These are phyloP conservation scores for Rhynchospora tenuis DNA, from an alignment of 176 grass and related monocot species.

Conservation along the genomic window DNA sequence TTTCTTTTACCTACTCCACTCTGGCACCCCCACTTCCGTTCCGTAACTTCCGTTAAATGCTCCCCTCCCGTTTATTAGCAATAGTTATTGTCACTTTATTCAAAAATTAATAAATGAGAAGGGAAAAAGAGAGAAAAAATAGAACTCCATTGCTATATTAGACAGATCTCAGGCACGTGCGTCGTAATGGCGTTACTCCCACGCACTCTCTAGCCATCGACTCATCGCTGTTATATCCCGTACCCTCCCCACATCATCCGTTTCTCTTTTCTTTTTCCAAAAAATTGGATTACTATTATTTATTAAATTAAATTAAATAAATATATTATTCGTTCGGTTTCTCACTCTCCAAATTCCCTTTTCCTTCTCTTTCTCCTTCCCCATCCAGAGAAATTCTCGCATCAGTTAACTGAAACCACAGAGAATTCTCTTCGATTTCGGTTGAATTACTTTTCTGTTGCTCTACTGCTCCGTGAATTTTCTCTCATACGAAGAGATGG, in stretches of 20 bases:
- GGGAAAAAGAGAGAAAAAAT: too few relatives aligned
- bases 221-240: neutral
- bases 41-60: neutral
- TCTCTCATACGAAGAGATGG: slow-evolving; percentile 39
- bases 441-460: neutral
- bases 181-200: neutral
- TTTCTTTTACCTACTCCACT: slow-evolving; percentile 1
- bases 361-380: neutral
- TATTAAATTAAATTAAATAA: neutral
- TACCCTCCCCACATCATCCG: neutral
- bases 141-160: neutral
- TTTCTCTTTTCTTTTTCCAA: neutral
- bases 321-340: neutral
- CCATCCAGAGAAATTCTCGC: neutral
- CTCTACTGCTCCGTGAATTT: neutral
- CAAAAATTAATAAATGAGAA: neutral
- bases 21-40: neutral
- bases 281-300: neutral
- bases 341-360: slow-evolving; percentile 13
- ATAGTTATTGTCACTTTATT: neutral
- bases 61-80: neutral
- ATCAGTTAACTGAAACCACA: neutral
- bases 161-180: slow-evolving; percentile 6
- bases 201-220: neutral
- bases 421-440: neutral